Conservation (phyloP, 2,329 filamentous ascomycete species). For the Teratosphaeria pseudoeucalypti region DNA sequence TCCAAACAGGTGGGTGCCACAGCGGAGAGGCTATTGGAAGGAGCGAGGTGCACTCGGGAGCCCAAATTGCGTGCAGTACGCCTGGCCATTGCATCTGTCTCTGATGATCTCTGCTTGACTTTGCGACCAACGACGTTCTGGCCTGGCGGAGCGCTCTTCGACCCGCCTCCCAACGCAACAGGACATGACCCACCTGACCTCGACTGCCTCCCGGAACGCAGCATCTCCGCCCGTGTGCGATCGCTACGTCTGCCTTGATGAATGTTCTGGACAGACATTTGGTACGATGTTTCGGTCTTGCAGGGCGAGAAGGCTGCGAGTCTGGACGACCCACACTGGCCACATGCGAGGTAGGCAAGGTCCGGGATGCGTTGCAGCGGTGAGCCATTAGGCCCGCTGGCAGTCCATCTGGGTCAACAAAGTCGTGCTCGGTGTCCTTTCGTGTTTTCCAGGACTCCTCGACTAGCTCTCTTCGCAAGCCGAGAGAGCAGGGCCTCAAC, state of each 20-base stretch:
- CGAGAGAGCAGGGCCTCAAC: too few relatives aligned
- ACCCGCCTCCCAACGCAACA: background rate
- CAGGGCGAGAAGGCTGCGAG: background rate
- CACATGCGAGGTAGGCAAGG: background rate
- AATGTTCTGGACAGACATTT: background rate
- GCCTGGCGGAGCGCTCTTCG: background rate
- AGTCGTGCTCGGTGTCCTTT: too few relatives aligned
- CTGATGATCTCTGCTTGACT: too few relatives aligned
- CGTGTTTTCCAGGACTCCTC: too few relatives aligned
- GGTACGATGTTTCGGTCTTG: background rate
- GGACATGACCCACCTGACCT: background rate
- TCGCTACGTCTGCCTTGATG: background rate
- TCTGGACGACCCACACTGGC: background rate
- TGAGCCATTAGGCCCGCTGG: background rate
- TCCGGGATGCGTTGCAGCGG: background rate
- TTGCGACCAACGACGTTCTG: too few relatives aligned
- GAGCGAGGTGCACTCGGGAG: background rate
- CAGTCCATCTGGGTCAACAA: background rate
- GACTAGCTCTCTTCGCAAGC: too few relatives aligned
- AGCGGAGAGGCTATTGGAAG: background rate
- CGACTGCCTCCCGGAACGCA: background rate
- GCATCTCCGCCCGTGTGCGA: background rate
- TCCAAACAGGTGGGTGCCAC: background rate
- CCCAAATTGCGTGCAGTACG: too few relatives aligned
- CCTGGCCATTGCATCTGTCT: too few relatives aligned